Evolutionary conservation across 805 yeast species (phyloP), one percentile per base, ranked within the genome.

Genomic region (Candida corydali): DNA sequence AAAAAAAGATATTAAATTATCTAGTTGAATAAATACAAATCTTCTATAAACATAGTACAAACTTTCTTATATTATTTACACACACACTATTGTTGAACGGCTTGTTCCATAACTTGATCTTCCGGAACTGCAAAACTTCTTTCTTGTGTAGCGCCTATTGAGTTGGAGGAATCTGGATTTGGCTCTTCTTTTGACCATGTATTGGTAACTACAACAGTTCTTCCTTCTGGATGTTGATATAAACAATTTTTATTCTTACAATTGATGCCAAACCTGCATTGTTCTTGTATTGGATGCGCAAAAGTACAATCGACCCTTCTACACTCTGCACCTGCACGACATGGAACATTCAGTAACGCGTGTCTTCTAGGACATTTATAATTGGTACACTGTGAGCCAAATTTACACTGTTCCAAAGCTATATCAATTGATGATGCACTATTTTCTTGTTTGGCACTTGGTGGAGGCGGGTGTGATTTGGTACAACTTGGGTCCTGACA

Each of bases 401-500:
- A 88, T 57, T 82, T 85, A 62, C 97, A 88, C 51, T 86, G 86
- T 44, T 85, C 95, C 49, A 87, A 68, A 1, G 78, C 70, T 50
- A 40, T 38, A 17, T 44, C 43, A n/a, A 48, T 42, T 29, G 34
- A 37, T 18, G 45, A 28, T 15, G 12, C 10, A n/a, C 8, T 25
- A 26, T 34, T 35, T 28, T 45, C 49, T 25, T 50, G 53, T 37
- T 50, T 53, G 35, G 37, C 57, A 41, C 50, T 63, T 57, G 89
- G 82, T 57, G 89, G 82, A 2, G 95, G 86, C 2, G 95, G 86
- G 60, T 88, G 97, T 0, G 95, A 88, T 49, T 75, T 80, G 37
- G 65, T 66, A 62, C 97, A 88, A 11, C 52, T 47, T 0, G 70
- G 57, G 52, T 86, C 76, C 17, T 59, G 46, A 64, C 96, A 88